Evolutionary conservation across 2,329 filamentous ascomycete genomes (phyloP), one percentile per base, ranked within the genome.

Genomic region (Fusarium beomiforme): DNA sequence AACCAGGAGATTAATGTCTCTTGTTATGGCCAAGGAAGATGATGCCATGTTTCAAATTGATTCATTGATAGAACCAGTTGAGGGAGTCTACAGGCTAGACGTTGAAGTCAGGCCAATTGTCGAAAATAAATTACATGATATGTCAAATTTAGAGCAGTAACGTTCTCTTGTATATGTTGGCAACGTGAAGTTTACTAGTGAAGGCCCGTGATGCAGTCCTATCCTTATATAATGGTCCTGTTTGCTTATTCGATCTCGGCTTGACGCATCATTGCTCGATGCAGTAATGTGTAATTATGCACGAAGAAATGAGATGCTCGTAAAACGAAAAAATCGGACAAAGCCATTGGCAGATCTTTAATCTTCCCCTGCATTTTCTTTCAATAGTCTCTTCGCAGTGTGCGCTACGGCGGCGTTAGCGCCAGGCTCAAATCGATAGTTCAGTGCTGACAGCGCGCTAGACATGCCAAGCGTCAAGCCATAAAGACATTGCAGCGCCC

Each of bases 361-460:
- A n/a, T 29, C 33, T 41, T 9, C 34, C 43, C 55, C 43, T 41
- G 43, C 1, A 17, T 33, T n/a, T 24, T 2, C 26, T 3, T 12
- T 9, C 3, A 2, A 0, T 17, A n/a, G 33, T 4, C 9, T 3
- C 23, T 39, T 4, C 10, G 1, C 16, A 6, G 23, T 11, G 8
- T 17, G 7, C 7, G 19, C 3, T 42, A n/a, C 6, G 13, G n/a
- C 2, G 24, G 4, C 13, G 2, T 31, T 58, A 46, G 39, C 31
- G 24, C 9, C 26, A n/a, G 6, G 8, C 6, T 55, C 26, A 43
- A 11, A 6, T 24, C 10, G 4, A 44, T 58, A 58, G 26, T 24
- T n/a, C 16, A 31, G 14, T 12, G 1, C 8, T 24, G 9, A 51
- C 9, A 51, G 4, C 24, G n/a, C n/a, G 11, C 26, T 55, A 55